Evolutionary conservation across 2,329 filamentous ascomycete genomes (phyloP).

Genomic region (Septoria linicola): DNA sequence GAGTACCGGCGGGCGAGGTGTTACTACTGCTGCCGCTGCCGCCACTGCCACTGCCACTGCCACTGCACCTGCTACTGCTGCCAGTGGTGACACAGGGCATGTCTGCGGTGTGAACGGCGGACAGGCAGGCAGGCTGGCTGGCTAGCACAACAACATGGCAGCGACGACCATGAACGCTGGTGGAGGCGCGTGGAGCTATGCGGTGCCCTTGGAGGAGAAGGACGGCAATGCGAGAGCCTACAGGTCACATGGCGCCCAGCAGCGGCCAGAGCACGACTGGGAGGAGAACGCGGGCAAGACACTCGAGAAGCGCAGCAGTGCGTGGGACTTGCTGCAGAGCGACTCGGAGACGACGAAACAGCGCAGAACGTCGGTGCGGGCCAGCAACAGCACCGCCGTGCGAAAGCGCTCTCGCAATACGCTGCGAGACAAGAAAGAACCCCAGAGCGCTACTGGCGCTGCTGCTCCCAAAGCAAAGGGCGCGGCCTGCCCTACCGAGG

Average conservation of each 20-base stretch:
- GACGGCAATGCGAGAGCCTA: constrained; percentile 25
- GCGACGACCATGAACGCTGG: constrained; percentile 19
- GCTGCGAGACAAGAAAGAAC: constrained; percentile 25
- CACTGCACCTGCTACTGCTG: no score
- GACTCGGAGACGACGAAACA: constrained; percentile 31
- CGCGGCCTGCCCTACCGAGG: constrained; percentile 32
- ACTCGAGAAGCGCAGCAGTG: constrained; percentile 20
- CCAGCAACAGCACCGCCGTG: constrained; percentile 24
- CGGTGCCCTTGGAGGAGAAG: constrained; percentile 27
- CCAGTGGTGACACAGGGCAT: no score
- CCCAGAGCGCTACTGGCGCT: constrained; percentile 18
- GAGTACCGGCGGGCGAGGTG: no score
- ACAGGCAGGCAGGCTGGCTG: neutral
- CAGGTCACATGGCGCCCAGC: constrained; percentile 4
- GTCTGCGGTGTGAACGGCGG: neutral
- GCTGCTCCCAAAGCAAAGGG: neutral
- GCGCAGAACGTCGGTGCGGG: constrained; percentile 29
- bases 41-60: no score
- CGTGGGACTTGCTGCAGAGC: constrained; percentile 28
- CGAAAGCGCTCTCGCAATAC: constrained; percentile 33
- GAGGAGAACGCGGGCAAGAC: constrained; percentile 14
- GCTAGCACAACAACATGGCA: neutral
- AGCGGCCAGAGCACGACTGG: constrained; percentile 10
- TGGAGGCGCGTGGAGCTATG: constrained; percentile 26
- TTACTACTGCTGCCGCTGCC: no score